These are phyloP conservation scores for Diaporthe aspalathi DNA, from an alignment of 2,329 filamentous ascomycete species.

Conservation along the genomic window DNA sequence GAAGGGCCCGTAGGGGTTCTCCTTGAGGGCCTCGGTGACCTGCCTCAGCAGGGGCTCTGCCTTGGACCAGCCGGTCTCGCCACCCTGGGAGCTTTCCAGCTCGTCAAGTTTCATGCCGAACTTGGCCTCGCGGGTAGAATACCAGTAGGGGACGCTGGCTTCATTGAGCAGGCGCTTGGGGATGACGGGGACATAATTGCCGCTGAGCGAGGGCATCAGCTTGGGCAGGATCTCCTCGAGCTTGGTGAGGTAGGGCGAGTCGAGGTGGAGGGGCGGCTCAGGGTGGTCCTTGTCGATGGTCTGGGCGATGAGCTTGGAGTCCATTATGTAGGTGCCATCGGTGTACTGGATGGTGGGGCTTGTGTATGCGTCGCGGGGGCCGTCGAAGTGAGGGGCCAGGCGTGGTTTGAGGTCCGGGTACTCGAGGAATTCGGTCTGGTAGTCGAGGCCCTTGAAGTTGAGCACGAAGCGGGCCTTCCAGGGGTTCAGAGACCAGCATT, in stretches of 20 bases:
- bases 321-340: conserved; percentile 71
- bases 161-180: conserved; percentile 63
- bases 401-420: conserved; percentile 72
- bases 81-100: conserved; percentile 58
- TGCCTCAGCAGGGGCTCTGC: conserved; percentile 52
- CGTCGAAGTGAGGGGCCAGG: conserved; percentile 62
- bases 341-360: conserved; percentile 67
- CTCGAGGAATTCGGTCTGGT: conserved; percentile 76
- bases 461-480: conserved; percentile 77
- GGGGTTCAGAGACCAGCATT: conserved; percentile 74
- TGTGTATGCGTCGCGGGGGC: conserved; percentile 57
- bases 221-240: conserved; percentile 55
- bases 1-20: conserved; percentile 68
- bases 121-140: conserved; percentile 58
- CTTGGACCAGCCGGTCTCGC: conserved; percentile 61
- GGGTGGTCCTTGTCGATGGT: conserved; percentile 70
- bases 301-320: conserved; percentile 70
- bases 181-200: conserved; percentile 61
- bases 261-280: conserved; percentile 66
- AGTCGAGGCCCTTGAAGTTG: conserved; percentile 76
- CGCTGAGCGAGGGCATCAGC: conserved; percentile 49
- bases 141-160: conserved; percentile 65
- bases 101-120: conserved; percentile 66
- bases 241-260: conserved; percentile 60
- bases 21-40: conserved; percentile 61